Evolutionary conservation across 2,329 filamentous ascomycete genomes (phyloP).

Genomic region (Fusarium miscanthi): DNA sequence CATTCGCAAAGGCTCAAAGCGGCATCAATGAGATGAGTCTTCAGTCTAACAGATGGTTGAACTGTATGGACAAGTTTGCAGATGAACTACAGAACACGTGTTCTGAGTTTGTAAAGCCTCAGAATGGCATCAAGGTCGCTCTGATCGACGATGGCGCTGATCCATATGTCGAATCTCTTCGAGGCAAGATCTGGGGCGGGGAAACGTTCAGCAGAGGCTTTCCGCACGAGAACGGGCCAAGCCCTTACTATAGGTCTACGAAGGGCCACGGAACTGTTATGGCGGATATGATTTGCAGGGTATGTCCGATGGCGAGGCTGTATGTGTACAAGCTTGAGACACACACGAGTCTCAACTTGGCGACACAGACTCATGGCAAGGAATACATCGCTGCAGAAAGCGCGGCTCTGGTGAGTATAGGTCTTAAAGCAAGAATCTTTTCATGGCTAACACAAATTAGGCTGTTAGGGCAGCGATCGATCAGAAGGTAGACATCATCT

Average conservation of each 20-base stretch:
- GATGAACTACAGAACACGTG: background rate
- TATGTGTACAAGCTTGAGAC: constrained; percentile 25
- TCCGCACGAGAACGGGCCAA: background rate
- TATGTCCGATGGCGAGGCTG: background rate
- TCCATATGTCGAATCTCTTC: background rate
- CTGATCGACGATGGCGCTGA: background rate
- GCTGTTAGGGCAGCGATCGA: constrained; percentile 22
- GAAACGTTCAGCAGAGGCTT: background rate
- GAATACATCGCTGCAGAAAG: constrained; percentile 6
- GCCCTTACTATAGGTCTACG: background rate
- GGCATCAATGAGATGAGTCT: background rate
- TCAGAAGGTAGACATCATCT: constrained; percentile 21
- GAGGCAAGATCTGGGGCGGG: background rate
- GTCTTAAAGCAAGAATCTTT: rapidly evolving
- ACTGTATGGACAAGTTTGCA: constrained; percentile 4
- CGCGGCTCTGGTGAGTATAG: constrained; percentile 9
- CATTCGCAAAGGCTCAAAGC: background rate
- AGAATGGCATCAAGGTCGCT: background rate
- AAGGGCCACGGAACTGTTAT: background rate
- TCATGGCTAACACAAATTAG: background rate
- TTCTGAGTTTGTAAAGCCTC: background rate
- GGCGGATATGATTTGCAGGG: background rate
- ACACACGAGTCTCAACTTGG: background rate
- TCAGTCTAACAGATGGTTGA: background rate
- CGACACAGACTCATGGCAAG: background rate